phyloP scores from a whole-genome alignment of 495 filamentous ascomycete species.

The Polyplosphaeria fusca region DNA sequence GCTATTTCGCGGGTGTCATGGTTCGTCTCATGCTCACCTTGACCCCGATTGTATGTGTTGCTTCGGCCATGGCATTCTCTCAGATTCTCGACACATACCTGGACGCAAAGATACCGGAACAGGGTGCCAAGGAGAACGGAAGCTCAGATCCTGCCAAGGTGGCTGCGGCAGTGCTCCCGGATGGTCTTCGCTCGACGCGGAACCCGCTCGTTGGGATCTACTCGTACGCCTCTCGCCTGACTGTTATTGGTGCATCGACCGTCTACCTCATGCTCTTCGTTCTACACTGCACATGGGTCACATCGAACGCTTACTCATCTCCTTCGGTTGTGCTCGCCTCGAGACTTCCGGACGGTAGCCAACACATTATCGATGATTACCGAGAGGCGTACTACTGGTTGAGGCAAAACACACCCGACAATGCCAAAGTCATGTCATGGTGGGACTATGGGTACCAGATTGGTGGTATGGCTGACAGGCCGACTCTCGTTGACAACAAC shows the following conservation, averaged over 20 bases:
- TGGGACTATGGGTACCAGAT: conserved; percentile 99
- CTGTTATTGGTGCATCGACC: conserved; percentile 66
- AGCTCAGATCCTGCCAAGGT: conserved; percentile 41
- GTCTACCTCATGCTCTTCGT: conserved; percentile 90
- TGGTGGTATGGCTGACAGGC: conserved; percentile 97
- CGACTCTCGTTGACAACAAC: conserved; percentile 98
- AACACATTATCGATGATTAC: conserved; percentile 99
- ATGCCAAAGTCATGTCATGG: conserved; percentile 99
- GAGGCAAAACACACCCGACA: conserved; percentile 87
- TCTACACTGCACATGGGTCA: conserved; percentile 98
- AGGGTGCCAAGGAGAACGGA: conserved; percentile 51
- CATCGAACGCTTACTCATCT: conserved; percentile 96
- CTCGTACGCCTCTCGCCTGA: conserved; percentile 70
- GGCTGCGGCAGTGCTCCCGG: conserved; percentile 39
- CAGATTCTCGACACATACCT: conserved; percentile 85
- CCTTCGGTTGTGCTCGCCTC: conserved; percentile 96
- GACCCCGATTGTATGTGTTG: conserved; percentile 94
- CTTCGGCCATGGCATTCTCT: conserved; percentile 87
- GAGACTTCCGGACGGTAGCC: conserved; percentile 86
- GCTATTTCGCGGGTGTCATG: conserved; percentile 99
- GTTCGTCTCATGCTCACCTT: conserved; percentile 97
- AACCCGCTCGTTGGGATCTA: conserved; percentile 80
- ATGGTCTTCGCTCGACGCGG: conserved; percentile 63
- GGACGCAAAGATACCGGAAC: conserved; percentile 50
- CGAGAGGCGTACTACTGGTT: conserved; percentile 99